phyloP scores from a whole-genome alignment of 164 flowering plant genomes.

The Aristolochia fimbriata region DNA sequence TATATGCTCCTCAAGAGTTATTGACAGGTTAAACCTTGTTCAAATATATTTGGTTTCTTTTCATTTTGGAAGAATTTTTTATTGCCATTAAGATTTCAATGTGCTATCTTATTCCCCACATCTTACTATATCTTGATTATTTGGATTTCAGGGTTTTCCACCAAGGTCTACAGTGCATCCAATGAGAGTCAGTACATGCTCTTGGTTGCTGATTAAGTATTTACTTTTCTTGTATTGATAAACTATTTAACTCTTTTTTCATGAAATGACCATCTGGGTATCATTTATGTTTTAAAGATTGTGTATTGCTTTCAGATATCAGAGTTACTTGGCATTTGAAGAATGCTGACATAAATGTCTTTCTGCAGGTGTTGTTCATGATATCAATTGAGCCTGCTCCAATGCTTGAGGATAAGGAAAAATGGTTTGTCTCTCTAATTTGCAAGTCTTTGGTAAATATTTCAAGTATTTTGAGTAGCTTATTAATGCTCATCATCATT shows the following conservation, averaged over 20 bases:
- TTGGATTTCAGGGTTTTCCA: conserved; percentile 80
- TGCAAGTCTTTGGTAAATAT: not conserved
- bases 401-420: conserved; percentile 99
- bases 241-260: not conserved
- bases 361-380: conserved; percentile 83
- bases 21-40: no score
- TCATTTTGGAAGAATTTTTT: not conserved
- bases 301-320: not conserved
- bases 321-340: not conserved
- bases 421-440: conserved; percentile 52
- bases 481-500: not conserved
- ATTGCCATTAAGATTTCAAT: not conserved
- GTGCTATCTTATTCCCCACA: not conserved
- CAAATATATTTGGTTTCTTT: no score
- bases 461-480: not conserved
- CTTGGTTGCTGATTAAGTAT: conserved; percentile 13
- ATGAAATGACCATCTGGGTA: not conserved
- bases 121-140: conserved; percentile 1
- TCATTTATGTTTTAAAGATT: not conserved
- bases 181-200: conserved; percentile 80
- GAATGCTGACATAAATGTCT: conserved; percentile 1
- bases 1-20: no score
- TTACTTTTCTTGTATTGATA: conserved; percentile 3
- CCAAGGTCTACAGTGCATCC: conserved; percentile 97
- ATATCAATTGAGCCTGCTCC: conserved; percentile 97